A percentile compares a stretch with the other conserved stretches of the same genome.
Evolutionary conservation across 768 basidiomycete species (phyloP).

Genomic region (Podaxis mareebaensis): DNA sequence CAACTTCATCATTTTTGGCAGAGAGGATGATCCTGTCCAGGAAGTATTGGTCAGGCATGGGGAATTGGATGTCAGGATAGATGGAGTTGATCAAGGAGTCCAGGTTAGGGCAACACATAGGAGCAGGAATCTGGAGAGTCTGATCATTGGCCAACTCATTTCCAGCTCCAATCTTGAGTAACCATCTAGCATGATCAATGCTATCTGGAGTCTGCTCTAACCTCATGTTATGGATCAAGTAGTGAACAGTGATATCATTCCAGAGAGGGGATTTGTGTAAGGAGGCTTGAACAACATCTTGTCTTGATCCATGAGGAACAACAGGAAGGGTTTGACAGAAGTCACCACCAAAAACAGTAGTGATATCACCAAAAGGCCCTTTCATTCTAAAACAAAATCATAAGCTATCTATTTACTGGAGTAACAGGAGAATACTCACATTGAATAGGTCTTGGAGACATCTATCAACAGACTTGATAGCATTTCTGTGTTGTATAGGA

Average conservation of each 20-base stretch:
- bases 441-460: neutral
- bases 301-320: neutral
- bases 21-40: too few relatives aligned
- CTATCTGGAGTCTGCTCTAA: neutral
- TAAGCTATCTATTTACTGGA: too few relatives aligned
- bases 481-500: neutral
- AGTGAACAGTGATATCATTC: neutral
- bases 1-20: too few relatives aligned
- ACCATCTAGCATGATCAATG: neutral
- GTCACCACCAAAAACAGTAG: neutral
- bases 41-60: neutral
- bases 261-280: neutral
- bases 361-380: constrained; percentile 1
- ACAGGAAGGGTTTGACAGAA: constrained; percentile 18
- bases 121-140: neutral
- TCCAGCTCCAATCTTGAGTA: constrained; percentile 4
- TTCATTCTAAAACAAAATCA: neutral
- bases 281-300: neutral
- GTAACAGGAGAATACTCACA: too few relatives aligned
- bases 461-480: neutral
- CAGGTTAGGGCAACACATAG: neutral
- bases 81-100: neutral
- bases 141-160: neutral
- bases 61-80: neutral
- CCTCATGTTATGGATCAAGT: neutral